Evolutionary conservation across 805 yeast genomes (phyloP), one percentile per base, ranked within the genome.

Genomic region (Zygosaccharomyces lentus): DNA sequence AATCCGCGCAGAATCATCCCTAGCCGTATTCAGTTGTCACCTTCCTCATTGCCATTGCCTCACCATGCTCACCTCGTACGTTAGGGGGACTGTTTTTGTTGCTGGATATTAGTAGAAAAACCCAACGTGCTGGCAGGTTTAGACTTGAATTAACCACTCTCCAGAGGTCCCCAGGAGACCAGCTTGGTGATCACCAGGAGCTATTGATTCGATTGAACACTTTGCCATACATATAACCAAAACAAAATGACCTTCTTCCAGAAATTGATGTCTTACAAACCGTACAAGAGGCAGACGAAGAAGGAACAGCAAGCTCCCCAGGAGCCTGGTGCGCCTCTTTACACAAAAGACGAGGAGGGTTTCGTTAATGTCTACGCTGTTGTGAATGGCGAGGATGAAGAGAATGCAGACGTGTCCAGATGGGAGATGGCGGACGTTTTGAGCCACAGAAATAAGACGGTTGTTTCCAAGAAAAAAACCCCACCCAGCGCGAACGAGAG

Each of bases 401-500:
- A 52, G 7, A 56, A 49, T 17, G 56, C 48, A 4, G 62, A 58
- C 45, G 46, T 58, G 5, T 50, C 55, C 25, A 52, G 48, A 24
- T 47, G 55, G 50, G 56, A 55, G 37, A 58, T 58, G 62, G 62
- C 60, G 1, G 47, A 50, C 30, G 35, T 51, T 6, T 35, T 53
- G 41, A 31, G 30, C 25, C 43, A 36, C 19, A 39, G 47, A 34
- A 45, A 37, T 23, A 29, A 21, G 34, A 41, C 34, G 13, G 29
- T 43, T 26, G 32, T 21, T 10, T 25, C 37, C 8, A 38, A 30
- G 34, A 23, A 23, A 15, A 38, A 13, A 9, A 10, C 6, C 19
- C 29, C n/a, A 4, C 12, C 7, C 10, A n/a, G n/a, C n/a, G n/a
- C 21, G 12, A 24, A 38, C n/a, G 41, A 17, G 6, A 12, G 34